Base-by-base conservation (phyloP, 371 early-diverging fungal genomes). In the Mucor velutinosus region DNA sequence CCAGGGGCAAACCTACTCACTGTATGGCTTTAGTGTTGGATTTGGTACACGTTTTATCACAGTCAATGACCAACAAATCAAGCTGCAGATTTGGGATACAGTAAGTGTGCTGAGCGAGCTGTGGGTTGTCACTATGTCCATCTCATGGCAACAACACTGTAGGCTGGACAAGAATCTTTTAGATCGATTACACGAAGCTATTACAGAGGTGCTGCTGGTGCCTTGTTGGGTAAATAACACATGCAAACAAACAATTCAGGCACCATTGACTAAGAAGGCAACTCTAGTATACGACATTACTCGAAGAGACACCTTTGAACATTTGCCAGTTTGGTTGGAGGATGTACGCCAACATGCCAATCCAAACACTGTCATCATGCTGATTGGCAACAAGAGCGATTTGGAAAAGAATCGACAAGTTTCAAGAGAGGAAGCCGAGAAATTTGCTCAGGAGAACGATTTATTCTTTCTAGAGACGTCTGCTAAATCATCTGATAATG, bases 41-140 rank as follows among this genome's bases (percentile, higher is more conserved):
- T 94, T 93, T 78, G 94, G 94, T 23, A 91, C 94, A 53, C 88
- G 91, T 59, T 90, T 92, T 71, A 89, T 94, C 68, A 86, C 82
- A 58, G 89, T 97, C 29, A 90, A 92, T 45, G 88, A 86, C 63
- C 89, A 92, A 67, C 90, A 87, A 70, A 91, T 98, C 70, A 98
- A 98, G 81, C 87, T 99, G 27, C 99, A 99, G 77, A 95, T 99
- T 66, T 99, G 99, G 99, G 99, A 99, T 83, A 99, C 99, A 14
- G 97, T 95, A 75, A 87, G 90, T n/a, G 30, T 30, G 30, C n/a
- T n/a, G n/a, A n/a, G n/a, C n/a, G n/a, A n/a, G n/a, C n/a, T 30
- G 30, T 30, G 30, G 30, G 30, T 30, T 30, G 30, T 6, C 30
- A 30, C 30, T 30, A 30, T 30, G 6, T 30, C 30, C 30, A 6